Evolutionary conservation across 306 rosid species (phyloP), one percentile per base, ranked within the genome.

Genomic region (Castanopsis chinensis): DNA sequence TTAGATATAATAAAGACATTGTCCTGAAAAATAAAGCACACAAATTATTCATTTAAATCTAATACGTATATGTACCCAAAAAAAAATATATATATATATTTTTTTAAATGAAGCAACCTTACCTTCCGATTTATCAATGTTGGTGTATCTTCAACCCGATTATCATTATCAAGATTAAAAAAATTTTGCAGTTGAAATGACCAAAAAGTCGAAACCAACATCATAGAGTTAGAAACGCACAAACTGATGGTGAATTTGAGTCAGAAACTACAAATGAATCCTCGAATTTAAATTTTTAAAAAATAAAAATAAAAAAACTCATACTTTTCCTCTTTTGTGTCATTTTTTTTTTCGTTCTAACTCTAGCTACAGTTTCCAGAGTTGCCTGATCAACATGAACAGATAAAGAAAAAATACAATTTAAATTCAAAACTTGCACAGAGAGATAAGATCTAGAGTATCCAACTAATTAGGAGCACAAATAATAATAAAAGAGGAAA

Each of bases 281-380:
- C 63, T 73, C 43, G 54, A 37, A 35, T 54, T 61, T 79, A n/a
- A 76, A 74, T 63, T 5, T 25, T 25, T 25, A 25, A 5, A 33
- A 33, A 33, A 5, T 0, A 37, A 6, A 37, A 7, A 7, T 0
- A 6, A 72, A 69, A 54, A 90, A 78, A 80, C 73, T 78, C 70
- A 75, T 95, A 96, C 99, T 90, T 91, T 76, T 96, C 98, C 90
- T 96, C 97, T 83, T 96, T 89, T 4, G 96, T 96, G 56, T 93
- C 99, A 79, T 96, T 96, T 88, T 96, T 96, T 96, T 96, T 90
- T 93, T 96, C 21, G 96, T 56, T 82, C 86, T 96, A 68, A 96
- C 99, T 83, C 98, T 91, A 80, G 99, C 98, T 80, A 96, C 99
- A 53, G 99, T 96, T 84, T 96, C 99, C 87, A 96, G 74, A 85